These are phyloP conservation scores for Aegilops tauschii DNA, from an alignment of 176 grass and related monocot genomes.

Conservation along the genomic window DNA sequence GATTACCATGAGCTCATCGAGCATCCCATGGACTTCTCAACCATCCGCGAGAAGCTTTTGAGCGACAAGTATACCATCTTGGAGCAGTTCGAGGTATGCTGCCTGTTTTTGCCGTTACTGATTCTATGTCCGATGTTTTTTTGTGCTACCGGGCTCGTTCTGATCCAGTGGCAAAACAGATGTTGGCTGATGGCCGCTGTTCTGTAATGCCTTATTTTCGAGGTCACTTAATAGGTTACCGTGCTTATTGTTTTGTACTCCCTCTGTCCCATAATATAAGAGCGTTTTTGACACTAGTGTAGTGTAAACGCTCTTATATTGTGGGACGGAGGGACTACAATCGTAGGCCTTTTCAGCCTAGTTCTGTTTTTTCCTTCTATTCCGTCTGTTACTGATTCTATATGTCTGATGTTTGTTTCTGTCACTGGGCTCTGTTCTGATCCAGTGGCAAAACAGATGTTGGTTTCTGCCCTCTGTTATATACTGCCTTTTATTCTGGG, in stretches of 20 bases:
- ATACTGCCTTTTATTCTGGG: not conserved
- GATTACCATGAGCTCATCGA: slow-evolving; percentile 68
- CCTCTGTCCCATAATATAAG: too few relatives aligned
- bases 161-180: not conserved
- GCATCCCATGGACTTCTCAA: slow-evolving; percentile 69
- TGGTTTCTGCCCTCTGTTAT: not conserved
- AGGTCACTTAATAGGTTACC: not conserved
- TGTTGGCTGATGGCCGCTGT: not conserved
- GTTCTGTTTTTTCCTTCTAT: too few relatives aligned
- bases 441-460: not conserved
- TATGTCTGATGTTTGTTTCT: not conserved
- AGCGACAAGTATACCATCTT: slow-evolving; percentile 44
- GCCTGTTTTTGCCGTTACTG: not conserved
- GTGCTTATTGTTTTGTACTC: not conserved
- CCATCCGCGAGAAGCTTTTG: slow-evolving; percentile 66
- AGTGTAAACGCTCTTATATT: too few relatives aligned
- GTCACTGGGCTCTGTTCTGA: slow-evolving; percentile 11
- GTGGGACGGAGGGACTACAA: too few relatives aligned
- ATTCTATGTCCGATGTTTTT: not conserved
- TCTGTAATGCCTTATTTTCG: not conserved
- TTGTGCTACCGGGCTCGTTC: slow-evolving; percentile 8
- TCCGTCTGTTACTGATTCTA: not conserved
- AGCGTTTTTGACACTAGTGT: too few relatives aligned
- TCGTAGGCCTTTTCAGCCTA: too few relatives aligned
- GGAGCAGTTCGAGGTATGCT: slow-evolving; percentile 71